Conservation (phyloP, 805 yeast species). For the Wickerhamiella dianesei region DNA sequence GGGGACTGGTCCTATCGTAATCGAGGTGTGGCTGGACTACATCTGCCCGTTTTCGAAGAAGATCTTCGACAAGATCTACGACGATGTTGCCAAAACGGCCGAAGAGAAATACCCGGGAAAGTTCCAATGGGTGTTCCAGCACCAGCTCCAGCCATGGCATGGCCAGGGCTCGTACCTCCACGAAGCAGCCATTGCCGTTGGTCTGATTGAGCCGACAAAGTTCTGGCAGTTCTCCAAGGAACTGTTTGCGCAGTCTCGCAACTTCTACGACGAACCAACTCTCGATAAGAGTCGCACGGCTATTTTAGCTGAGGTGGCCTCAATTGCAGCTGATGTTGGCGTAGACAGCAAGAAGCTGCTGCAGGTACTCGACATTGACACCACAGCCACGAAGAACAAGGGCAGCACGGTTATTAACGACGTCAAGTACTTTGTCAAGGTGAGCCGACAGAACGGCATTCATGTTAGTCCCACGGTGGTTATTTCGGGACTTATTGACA, state of each 20-base stretch:
- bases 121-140: constrained; percentile 49
- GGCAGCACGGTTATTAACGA: constrained; percentile 52
- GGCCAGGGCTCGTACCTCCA: constrained; percentile 53
- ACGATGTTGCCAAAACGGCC: constrained; percentile 38
- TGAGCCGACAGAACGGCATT: constrained; percentile 61
- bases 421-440: constrained; percentile 58
- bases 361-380: constrained; percentile 24
- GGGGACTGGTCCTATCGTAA: constrained; percentile 15
- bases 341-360: constrained; percentile 29
- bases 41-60: constrained; percentile 63
- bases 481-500: constrained; percentile 51
- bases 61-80: constrained; percentile 42
- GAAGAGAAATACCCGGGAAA: constrained; percentile 34
- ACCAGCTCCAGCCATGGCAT: constrained; percentile 88
- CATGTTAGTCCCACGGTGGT: constrained; percentile 78
- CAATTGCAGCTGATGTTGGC: constrained; percentile 33
- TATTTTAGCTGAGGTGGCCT: constrained; percentile 40
- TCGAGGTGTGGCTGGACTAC: constrained; percentile 21
- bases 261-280: constrained; percentile 50
- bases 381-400: constrained; percentile 28
- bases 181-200: constrained; percentile 61
- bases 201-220: constrained; percentile 35
- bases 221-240: constrained; percentile 46
- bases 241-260: constrained; percentile 41
- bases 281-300: constrained; percentile 41